phyloP scores from a whole-genome alignment of 1,284 basidiomycete genomes.

The Coriolopsis trogii region DNA sequence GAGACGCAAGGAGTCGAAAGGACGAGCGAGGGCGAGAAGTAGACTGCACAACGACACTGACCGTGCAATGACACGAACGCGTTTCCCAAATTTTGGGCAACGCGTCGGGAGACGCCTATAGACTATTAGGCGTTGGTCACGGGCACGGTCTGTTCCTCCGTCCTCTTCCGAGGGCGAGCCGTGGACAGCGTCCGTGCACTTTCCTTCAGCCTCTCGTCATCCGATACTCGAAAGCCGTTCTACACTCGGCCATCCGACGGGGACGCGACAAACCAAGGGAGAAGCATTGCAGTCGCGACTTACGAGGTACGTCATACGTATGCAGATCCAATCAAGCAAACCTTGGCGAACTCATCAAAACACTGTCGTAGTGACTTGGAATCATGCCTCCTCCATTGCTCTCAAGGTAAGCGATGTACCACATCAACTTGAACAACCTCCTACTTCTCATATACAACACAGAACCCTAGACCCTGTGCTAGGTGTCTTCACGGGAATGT shows the following conservation, averaged over 20 bases:
- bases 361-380: too few relatives aligned
- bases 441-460: not conserved
- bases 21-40: not conserved
- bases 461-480: slow-evolving; percentile 75
- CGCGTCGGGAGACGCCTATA: slow-evolving; percentile 22
- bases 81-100: slow-evolving; percentile 22
- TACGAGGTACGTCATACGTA: not conserved
- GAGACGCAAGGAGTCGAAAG: not conserved
- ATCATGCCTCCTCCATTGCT: slow-evolving; percentile 39
- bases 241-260: too few relatives aligned
- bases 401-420: slow-evolving; percentile 62
- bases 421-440: too few relatives aligned
- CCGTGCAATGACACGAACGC: slow-evolving; percentile 23
- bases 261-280: not conserved
- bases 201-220: slow-evolving; percentile 3
- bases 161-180: slow-evolving; percentile 27
- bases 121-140: slow-evolving; percentile 22
- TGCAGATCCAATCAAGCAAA: too few relatives aligned
- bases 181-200: too few relatives aligned
- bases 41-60: not conserved
- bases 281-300: not conserved
- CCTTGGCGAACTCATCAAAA: too few relatives aligned
- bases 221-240: not conserved
- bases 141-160: slow-evolving; percentile 20
- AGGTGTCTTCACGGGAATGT: slow-evolving; percentile 79